A percentile compares a stretch with the other conserved stretches of the same genome.
phyloP scores from a whole-genome alignment of 225 moss, liverwort and hornwort genomes.

The Marchantia paleacea region DNA sequence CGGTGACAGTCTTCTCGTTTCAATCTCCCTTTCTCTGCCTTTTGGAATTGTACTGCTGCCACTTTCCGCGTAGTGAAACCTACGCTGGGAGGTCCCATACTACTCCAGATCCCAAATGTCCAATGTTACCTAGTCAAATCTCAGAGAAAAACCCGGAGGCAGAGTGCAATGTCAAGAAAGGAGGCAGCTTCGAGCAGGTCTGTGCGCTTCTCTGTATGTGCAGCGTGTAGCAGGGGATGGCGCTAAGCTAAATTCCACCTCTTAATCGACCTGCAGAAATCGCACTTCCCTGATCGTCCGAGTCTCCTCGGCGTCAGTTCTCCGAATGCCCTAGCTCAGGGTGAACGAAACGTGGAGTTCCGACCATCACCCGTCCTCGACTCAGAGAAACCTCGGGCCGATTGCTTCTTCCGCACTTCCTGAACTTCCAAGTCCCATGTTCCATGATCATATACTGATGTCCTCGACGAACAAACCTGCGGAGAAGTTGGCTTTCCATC shows the following conservation, averaged over 20 bases:
- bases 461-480: background rate
- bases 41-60: constrained; percentile 11
- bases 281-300: background rate
- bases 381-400: background rate
- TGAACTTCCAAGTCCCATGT: background rate
- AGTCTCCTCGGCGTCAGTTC: too few species aligned
- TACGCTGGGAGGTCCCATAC: constrained; percentile 22
- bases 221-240: background rate
- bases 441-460: background rate
- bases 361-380: background rate
- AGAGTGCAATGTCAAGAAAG: background rate
- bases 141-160: background rate
- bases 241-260: background rate
- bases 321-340: background rate
- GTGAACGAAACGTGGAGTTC: too few species aligned
- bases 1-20: constrained; percentile 72
- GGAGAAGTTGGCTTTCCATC: background rate
- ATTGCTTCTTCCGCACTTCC: background rate
- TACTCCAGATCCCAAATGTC: background rate
- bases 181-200: background rate
- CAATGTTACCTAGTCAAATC: background rate
- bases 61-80: constrained; percentile 7
- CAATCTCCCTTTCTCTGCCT: constrained; percentile 39
- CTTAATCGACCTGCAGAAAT: background rate
- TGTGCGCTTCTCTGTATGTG: background rate